Evolutionary conservation across 768 basidiomycete species (phyloP), one percentile per base, ranked within the genome.

Genomic region (Suillus sp.): DNA sequence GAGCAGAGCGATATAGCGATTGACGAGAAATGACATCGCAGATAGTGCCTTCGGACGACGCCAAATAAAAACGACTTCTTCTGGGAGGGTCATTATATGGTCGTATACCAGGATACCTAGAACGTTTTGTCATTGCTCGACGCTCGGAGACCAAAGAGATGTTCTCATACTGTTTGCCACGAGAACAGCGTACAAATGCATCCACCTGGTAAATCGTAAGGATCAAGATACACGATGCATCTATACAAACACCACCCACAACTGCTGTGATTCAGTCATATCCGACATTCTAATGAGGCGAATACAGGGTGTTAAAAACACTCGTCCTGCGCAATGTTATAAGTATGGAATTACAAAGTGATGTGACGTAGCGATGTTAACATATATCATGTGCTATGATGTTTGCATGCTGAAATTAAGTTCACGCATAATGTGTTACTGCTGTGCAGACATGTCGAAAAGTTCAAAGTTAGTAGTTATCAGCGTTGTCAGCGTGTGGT

Each of bases 1-100:
- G 47, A 81, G 70, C 59, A 83, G 75, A 3, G 81, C 75, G 37
- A 82, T 65, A 62, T 86, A 86, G 9, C 84, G 81, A 64, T 84
- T 83, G 34, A 81, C 51, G 56, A 82, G 79, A 70, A 86, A 86
- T 67, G 79, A 75, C 32, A 76, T 76, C 2, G 81, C 74, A 63
- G 81, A 79, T 10, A 65, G 57, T 1, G 71, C 74, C 58, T 78
- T 78, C 1, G 77, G 78, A 54, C 76, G 73, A 58, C 70, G 70
- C 85, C 85, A 86, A 5, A 86, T 67, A 60, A 77, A 76, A 20
- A 72, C 66, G 43, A 83, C 68, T 66, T 85, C 84, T 34, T 69
- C 67, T 27, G 66, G 63, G 32, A 75, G 66, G 8, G 76, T 77
- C 58, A 72, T 55, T 32, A 70, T 3, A 59, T 69, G 68, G 68